A percentile compares a stretch with the other conserved stretches of the same genome.
phyloP scores from a whole-genome alignment of 768 basidiomycete species.

The Pleurotus salmoneostramineus region DNA sequence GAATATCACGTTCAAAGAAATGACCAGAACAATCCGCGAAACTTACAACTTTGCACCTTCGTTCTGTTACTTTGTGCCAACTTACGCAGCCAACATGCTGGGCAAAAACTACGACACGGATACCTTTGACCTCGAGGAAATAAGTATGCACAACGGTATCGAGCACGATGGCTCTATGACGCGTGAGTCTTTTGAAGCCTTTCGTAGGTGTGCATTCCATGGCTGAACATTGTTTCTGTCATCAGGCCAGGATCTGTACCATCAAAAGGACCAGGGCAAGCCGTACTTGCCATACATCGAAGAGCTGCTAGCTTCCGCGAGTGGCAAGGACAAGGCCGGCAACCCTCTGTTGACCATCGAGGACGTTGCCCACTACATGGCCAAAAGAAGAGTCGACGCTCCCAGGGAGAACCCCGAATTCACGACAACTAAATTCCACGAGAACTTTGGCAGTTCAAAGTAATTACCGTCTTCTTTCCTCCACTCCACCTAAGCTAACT shows the following conservation, averaged over 20 bases:
- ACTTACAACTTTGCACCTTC: slow-evolving; percentile 70
- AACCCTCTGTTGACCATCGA: slow-evolving; percentile 44
- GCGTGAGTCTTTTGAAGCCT: slow-evolving; percentile 53
- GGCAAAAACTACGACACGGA: slow-evolving; percentile 54
- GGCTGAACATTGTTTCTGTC: no score
- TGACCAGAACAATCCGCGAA: slow-evolving; percentile 36
- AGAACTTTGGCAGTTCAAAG: slow-evolving; percentile 66
- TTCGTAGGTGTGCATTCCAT: no score
- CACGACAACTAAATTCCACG: slow-evolving; percentile 45
- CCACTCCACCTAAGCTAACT: neutral
- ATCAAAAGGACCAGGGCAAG: slow-evolving; percentile 48
- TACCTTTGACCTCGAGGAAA: slow-evolving; percentile 60
- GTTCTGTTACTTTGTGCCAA: slow-evolving; percentile 67
- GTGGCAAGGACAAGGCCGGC: slow-evolving; percentile 51
- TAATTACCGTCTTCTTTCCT: slow-evolving; percentile 27
- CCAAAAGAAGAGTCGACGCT: slow-evolving; percentile 60
- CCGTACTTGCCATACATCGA: slow-evolving; percentile 47
- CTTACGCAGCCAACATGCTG: slow-evolving; percentile 54
- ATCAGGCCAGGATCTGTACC: slow-evolving; percentile 48
- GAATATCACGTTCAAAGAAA: slow-evolving; percentile 59
- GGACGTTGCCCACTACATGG: slow-evolving; percentile 54
- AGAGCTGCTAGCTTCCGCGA: slow-evolving; percentile 54
- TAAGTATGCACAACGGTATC: slow-evolving; percentile 73
- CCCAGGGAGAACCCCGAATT: slow-evolving; percentile 52
- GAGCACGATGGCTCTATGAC: slow-evolving; percentile 67